phyloP scores from a whole-genome alignment of 1,284 basidiomycete species.

The Trichosporon faecale region DNA sequence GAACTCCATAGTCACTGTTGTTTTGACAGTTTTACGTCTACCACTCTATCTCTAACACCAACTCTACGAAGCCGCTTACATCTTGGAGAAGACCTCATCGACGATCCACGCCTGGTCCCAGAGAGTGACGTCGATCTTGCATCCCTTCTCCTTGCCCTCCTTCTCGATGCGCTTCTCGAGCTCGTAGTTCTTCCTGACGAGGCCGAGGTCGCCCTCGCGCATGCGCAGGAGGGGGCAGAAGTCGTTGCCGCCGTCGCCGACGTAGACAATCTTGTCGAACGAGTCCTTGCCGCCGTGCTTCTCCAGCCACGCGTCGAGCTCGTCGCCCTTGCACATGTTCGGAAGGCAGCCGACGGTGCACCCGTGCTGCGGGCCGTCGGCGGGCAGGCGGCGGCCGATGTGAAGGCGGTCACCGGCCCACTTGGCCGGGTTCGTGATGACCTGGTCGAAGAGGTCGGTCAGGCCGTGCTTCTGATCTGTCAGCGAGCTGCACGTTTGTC shows the following conservation, averaged over 20 bases:
- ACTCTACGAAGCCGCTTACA: background rate
- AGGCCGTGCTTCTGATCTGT: slow-evolving; percentile 59
- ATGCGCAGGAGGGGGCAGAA: slow-evolving; percentile 87
- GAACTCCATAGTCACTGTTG: background rate
- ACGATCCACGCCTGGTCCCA: slow-evolving; percentile 94
- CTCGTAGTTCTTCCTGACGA: slow-evolving; percentile 73
- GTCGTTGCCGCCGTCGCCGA: slow-evolving; percentile 94
- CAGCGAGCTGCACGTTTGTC: too few relatives aligned
- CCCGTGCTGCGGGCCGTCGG: slow-evolving; percentile 71
- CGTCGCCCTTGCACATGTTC: slow-evolving; percentile 99
- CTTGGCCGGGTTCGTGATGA: slow-evolving; percentile 89
- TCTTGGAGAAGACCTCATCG: slow-evolving; percentile 59
- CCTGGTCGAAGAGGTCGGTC: slow-evolving; percentile 70
- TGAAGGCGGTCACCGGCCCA: slow-evolving; percentile 75
- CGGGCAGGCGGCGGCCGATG: slow-evolving; percentile 71
- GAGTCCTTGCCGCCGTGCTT: slow-evolving; percentile 60
- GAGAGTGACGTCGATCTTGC: slow-evolving; percentile 69
- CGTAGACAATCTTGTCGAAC: slow-evolving; percentile 80
- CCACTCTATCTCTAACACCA: background rate
- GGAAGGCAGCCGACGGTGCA: slow-evolving; percentile 86
- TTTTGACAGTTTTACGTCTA: background rate
- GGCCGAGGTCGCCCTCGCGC: slow-evolving; percentile 59
- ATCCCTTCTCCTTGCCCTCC: slow-evolving; percentile 63
- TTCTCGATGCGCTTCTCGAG: slow-evolving; percentile 69
- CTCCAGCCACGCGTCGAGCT: slow-evolving; percentile 75